phyloP scores from a whole-genome alignment of 805 yeast species.

The Citeromyces nyonsensis region DNA sequence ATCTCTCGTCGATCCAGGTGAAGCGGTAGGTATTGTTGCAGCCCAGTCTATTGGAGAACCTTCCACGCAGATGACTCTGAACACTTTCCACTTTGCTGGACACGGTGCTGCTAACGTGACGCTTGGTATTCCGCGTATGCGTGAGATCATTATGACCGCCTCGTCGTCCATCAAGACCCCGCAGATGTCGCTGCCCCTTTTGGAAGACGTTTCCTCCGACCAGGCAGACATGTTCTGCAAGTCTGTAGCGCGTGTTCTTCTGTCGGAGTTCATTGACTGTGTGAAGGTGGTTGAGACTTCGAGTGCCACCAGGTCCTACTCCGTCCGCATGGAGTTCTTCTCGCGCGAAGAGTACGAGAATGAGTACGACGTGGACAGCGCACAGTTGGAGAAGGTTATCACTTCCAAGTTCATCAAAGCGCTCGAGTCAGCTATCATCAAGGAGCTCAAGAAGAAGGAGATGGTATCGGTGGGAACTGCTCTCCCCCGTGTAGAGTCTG shows the following conservation, averaged over 20 bases:
- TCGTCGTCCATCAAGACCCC: constrained; percentile 94
- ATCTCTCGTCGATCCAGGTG: constrained; percentile 91
- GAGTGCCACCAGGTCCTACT: constrained; percentile 61
- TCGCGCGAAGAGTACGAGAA: constrained; percentile 60
- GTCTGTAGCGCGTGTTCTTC: constrained; percentile 67
- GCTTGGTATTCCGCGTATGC: constrained; percentile 98
- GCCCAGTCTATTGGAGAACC: constrained; percentile 99
- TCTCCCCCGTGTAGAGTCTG: constrained; percentile 38
- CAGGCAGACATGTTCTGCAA: constrained; percentile 90
- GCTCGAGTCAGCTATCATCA: constrained; percentile 59
- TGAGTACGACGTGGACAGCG: constrained; percentile 80
- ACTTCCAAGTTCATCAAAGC: constrained; percentile 47
- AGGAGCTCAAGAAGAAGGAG: constrained; percentile 52
- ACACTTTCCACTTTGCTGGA: constrained; percentile 97
- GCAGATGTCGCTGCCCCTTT: constrained; percentile 88
- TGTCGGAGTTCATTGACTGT: constrained; percentile 80
- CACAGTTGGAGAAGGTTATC: constrained; percentile 59
- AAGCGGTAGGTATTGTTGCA: constrained; percentile 95
- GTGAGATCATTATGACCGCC: constrained; percentile 99
- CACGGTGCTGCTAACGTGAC: constrained; percentile 99
- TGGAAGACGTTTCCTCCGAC: constrained; percentile 64
- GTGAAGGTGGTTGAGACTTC: constrained; percentile 83
- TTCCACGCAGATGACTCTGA: constrained; percentile 95
- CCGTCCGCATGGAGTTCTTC: constrained; percentile 62
- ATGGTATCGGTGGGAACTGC: constrained; percentile 66